A percentile compares a stretch with the other conserved stretches of the same genome.
Conservation (phyloP, 106 monocot genomes). For the Dendrobium chrysotoxum region DNA sequence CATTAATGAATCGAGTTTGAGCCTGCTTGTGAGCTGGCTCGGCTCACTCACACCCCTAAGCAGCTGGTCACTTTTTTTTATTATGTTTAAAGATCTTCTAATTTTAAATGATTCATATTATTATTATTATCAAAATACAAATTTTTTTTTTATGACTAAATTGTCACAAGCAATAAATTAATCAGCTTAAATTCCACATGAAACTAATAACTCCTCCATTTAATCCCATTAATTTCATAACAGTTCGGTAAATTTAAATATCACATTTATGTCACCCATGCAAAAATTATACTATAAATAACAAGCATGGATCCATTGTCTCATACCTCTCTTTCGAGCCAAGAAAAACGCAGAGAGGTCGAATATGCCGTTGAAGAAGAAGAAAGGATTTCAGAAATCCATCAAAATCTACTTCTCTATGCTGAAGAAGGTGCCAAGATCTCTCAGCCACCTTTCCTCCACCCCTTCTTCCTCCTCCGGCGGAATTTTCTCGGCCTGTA, state of each 20-base stretch:
- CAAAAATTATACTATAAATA: background rate
- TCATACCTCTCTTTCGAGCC: background rate
- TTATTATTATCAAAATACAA: no score
- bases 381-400: conserved; percentile 35
- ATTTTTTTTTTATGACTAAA: no score
- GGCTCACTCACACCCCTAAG: no score
- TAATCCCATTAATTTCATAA: background rate
- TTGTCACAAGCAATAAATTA: no score
- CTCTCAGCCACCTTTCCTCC: conserved; percentile 1
- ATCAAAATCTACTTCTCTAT: conserved; percentile 48
- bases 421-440: conserved; percentile 28
- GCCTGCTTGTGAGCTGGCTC: no score
- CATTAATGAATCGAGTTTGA: no score
- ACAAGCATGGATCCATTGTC: background rate
- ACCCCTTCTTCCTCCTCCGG: conserved; percentile 14
- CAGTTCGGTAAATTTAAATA: background rate
- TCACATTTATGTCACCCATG: no score
- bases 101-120: no score
- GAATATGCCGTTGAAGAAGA: background rate
- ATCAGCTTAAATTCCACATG: background rate
- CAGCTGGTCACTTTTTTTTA: no score
- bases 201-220: background rate
- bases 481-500: conserved; percentile 60
- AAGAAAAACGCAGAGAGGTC: no score
- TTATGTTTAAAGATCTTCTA: no score